Percentiles rank a stretch among this genome's conserved stretches.
These are phyloP conservation scores for Neoscytalidium dimidiatum DNA, from an alignment of 2,329 filamentous ascomycete species.

Conservation along the genomic window DNA sequence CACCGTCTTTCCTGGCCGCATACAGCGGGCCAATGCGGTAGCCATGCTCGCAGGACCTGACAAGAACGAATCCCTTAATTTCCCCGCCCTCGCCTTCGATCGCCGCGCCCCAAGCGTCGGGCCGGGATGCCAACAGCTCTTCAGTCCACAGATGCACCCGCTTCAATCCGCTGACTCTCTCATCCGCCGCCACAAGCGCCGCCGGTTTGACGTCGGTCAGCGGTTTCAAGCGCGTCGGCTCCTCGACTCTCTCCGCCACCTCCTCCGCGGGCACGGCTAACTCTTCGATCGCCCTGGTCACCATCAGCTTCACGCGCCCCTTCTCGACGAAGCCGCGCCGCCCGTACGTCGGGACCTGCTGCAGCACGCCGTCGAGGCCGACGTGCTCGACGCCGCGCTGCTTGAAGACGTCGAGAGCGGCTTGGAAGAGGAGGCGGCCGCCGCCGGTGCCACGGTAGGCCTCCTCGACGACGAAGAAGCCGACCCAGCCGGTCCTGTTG, in stretches of 20 bases:
- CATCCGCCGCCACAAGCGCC: slow-evolving; percentile 30
- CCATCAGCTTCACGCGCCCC: slow-evolving; percentile 33
- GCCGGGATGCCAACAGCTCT: slow-evolving; percentile 29
- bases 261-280: neutral
- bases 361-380: slow-evolving; percentile 40
- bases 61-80: slow-evolving; percentile 24
- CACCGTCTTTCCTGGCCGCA: slow-evolving; percentile 29
- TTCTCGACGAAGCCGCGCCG: slow-evolving; percentile 35
- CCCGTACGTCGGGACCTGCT: slow-evolving; percentile 39
- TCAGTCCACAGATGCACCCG: slow-evolving; percentile 33
- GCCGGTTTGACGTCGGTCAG: slow-evolving; percentile 27
- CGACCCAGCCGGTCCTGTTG: slow-evolving; percentile 42
- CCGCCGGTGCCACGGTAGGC: slow-evolving; percentile 33
- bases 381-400: slow-evolving; percentile 26
- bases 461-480: slow-evolving; percentile 38
- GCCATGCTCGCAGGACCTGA: slow-evolving; percentile 34
- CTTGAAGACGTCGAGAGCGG: slow-evolving; percentile 28
- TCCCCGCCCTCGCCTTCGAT: slow-evolving; percentile 24
- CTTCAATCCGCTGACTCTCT: slow-evolving; percentile 35
- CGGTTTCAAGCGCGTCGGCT: slow-evolving; percentile 16
- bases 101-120: slow-evolving; percentile 31
- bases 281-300: slow-evolving; percentile 11
- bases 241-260: slow-evolving; percentile 13
- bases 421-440: slow-evolving; percentile 34
- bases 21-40: slow-evolving; percentile 40